These are phyloP conservation scores for Batrachochytrium dendrobatidis DNA, from an alignment of 371 early-diverging fungal genomes.

Conservation along the genomic window DNA sequence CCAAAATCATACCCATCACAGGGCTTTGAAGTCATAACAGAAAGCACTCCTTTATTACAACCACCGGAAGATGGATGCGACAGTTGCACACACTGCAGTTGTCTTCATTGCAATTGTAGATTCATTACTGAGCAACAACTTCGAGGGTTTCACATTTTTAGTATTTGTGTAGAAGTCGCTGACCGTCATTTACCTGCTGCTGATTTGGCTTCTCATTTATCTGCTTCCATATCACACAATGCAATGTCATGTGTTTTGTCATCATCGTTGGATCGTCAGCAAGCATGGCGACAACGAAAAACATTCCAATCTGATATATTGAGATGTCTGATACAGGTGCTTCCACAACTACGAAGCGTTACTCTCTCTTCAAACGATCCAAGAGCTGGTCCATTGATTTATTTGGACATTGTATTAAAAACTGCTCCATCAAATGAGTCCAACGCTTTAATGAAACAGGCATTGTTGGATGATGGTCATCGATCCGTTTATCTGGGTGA, in stretches of 20 bases:
- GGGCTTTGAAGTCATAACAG: too few relatives aligned
- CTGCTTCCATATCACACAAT: too few relatives aligned
- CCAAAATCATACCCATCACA: too few relatives aligned
- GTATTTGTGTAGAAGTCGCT: slow-evolving; percentile 1
- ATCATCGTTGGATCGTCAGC: neutral
- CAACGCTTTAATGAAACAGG: neutral
- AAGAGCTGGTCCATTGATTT: slow-evolving; percentile 1
- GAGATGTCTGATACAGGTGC: neutral
- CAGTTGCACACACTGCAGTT: slow-evolving; percentile 8
- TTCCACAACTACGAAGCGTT: neutral
- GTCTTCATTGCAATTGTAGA: slow-evolving; percentile 9
- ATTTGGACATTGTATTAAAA: slow-evolving; percentile 3
- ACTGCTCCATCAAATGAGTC: slow-evolving; percentile 4
- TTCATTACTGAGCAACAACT: slow-evolving; percentile 3
- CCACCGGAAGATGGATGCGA: neutral
- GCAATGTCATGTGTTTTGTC: too few relatives aligned
- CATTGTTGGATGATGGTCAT: neutral
- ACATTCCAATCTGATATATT: neutral
- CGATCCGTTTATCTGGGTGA: slow-evolving; percentile 7
- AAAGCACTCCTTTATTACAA: too few relatives aligned
- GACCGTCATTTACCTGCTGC: neutral
- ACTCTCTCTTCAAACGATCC: neutral
- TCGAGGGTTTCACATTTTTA: slow-evolving; percentile 5
- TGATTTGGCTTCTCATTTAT: neutral
- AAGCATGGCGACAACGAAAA: neutral